Conservation (phyloP, 139 green algal species). For the Chlamydomonas sp. region DNA sequence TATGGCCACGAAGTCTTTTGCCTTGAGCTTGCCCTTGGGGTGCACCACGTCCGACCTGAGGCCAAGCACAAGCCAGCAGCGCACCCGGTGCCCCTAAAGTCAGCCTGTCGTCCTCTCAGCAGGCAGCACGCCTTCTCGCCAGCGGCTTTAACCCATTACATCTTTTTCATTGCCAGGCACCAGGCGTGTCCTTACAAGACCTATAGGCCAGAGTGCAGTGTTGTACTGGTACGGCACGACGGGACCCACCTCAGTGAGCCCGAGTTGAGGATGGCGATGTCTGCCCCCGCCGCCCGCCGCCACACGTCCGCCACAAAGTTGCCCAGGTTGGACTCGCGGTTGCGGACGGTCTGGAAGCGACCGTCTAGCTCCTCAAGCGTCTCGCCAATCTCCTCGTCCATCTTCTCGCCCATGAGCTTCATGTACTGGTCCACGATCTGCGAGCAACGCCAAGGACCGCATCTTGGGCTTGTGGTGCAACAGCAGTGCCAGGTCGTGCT, state of each 20-base stretch:
- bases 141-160: no score
- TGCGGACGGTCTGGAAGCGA: conserved; percentile 70
- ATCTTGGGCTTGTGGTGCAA: not conserved
- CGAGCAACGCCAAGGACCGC: not conserved
- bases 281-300: conserved; percentile 40
- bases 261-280: conserved; percentile 72
- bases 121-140: no score
- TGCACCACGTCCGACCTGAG: conserved; percentile 53
- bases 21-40: conserved; percentile 51
- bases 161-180: no score
- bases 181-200: not conserved
- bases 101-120: no score
- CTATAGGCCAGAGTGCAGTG: not conserved
- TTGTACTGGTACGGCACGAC: no score
- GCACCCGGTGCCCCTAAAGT: not conserved
- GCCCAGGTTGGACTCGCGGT: conserved; percentile 74
- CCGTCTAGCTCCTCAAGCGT: conserved; percentile 63
- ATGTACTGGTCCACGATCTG: conserved; percentile 65
- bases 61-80: not conserved
- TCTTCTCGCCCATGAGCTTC: conserved; percentile 53
- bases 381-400: conserved; percentile 65
- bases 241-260: conserved; percentile 62
- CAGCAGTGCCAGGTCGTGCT: no score
- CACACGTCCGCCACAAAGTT: conserved; percentile 72
- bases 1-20: conserved; percentile 74